Percentiles rank a stretch among this genome's conserved stretches.
phyloP scores from a whole-genome alignment of 2,329 filamentous ascomycete species.

The Ciborinia camelliae region DNA sequence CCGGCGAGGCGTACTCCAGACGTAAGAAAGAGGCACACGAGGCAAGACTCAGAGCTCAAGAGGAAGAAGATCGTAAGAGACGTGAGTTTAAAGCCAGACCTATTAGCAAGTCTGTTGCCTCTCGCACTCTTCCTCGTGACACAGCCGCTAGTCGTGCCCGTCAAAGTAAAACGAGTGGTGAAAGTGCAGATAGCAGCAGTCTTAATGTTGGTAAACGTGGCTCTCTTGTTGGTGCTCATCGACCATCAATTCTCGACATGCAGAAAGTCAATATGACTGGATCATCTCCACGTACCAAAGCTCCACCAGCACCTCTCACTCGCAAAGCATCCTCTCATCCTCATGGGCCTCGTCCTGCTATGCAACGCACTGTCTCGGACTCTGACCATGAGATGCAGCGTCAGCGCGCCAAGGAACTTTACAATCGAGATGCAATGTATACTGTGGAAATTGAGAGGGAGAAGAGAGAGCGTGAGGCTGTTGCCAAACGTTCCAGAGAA shows the following conservation, averaged over 20 bases:
- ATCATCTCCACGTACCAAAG: constrained; percentile 33
- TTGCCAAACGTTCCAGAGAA: constrained; percentile 53
- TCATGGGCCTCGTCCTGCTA: constrained; percentile 26
- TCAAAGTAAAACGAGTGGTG: constrained; percentile 44
- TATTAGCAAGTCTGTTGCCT: constrained; percentile 45
- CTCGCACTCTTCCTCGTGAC: constrained; percentile 47
- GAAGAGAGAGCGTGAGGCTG: constrained; percentile 51
- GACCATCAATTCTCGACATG: constrained; percentile 37
- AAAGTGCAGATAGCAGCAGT: constrained; percentile 27
- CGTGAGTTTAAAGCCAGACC: constrained; percentile 64
- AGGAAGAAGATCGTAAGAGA: constrained; percentile 57
- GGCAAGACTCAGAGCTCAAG: constrained; percentile 52
- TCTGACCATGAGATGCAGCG: constrained; percentile 52
- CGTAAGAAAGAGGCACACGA: constrained; percentile 53
- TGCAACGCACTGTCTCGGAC: constrained; percentile 47
- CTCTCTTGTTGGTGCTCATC: constrained; percentile 36
- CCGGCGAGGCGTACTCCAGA: constrained; percentile 54
- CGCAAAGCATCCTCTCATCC: constrained; percentile 29
- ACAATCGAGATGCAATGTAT: constrained; percentile 50
- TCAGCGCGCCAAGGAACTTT: constrained; percentile 52
- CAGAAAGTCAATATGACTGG: constrained; percentile 33
- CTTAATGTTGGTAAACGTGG: constrained; percentile 33
- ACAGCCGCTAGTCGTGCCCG: constrained; percentile 57
- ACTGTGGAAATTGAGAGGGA: constrained; percentile 50
- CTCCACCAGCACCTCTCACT: constrained; percentile 21